Base-by-base conservation (phyloP, 108 stramenopile species). In the Parmales sp. region DNA sequence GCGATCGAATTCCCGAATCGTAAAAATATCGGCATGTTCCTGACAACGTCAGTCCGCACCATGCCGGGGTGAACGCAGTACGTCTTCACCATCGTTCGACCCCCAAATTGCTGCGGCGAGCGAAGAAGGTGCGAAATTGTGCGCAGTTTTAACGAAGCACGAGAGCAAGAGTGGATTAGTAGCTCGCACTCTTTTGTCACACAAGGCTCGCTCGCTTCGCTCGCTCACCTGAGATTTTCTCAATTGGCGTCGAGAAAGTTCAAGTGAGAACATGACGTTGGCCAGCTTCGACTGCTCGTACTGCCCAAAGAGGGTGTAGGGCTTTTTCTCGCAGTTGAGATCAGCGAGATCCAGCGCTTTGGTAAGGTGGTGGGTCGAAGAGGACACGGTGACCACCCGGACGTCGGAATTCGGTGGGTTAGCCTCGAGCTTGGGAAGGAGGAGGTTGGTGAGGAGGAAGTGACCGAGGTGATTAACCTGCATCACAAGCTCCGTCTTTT, bases 381-480 rank as follows among this genome's bases (percentile, higher is more conserved):
- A 70, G 13, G 83, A 80, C n/a, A 84, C 16, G 37, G 74, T 76
- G 19, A 76, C 38, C n/a, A 77, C 64, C 1, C 60, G 70, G 37
- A 60, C 23, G 31, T 71, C 65, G 11, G n/a, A n/a, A n/a, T n/a
- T n/a, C n/a, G n/a, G n/a, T n/a, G n/a, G n/a, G n/a, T n/a, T n/a
- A n/a, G n/a, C n/a, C n/a, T n/a, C n/a, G n/a, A n/a, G n/a, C n/a
- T n/a, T n/a, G n/a, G n/a, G n/a, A n/a, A n/a, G n/a, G n/a, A 92
- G 67, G 13, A 89, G 72, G 48, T 72, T 68, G 19, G 88, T 87
- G 70, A 88, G 69, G 6, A 87, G 72, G 71, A 87, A 92, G 69
- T 92, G 91, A 18, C 91, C 91, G 39, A 92, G 67, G 66, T 90
- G 89, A 76, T 92, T 92, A 50, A 84, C 87, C 69, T 88, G 86